These are phyloP conservation scores for Leccinum rimulosum DNA, from an alignment of 768 basidiomycete genomes.

Conservation along the genomic window DNA sequence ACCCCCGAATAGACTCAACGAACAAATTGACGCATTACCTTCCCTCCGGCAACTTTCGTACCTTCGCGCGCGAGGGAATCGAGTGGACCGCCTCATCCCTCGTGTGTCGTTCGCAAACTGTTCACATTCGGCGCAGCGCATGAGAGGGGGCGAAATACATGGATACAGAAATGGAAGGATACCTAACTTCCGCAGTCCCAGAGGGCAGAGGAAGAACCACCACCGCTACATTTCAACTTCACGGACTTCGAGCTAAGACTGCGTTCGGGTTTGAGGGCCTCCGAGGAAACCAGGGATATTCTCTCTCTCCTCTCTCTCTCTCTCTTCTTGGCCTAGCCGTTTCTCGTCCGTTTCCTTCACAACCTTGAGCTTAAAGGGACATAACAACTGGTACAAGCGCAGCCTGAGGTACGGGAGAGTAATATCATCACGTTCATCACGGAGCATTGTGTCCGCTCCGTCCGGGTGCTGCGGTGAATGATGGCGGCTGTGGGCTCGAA, in stretches of 20 bases:
- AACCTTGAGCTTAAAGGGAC: background rate
- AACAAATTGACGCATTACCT: background rate
- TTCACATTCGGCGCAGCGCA: background rate
- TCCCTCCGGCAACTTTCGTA: background rate
- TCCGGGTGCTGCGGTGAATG: background rate
- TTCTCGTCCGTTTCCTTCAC: background rate
- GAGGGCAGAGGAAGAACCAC: background rate
- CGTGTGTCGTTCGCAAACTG: background rate
- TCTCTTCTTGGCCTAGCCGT: background rate
- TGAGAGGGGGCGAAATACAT: background rate
- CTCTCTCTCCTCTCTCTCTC: background rate
- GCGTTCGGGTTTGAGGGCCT: background rate
- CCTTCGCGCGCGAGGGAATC: background rate
- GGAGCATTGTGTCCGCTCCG: background rate
- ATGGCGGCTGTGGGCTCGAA: background rate
- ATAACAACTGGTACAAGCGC: background rate
- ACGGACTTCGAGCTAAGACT: background rate
- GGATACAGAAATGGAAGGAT: background rate
- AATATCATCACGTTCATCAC: background rate
- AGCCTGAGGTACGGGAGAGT: background rate
- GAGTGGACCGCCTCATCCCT: background rate
- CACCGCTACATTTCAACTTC: background rate
- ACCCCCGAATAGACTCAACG: background rate
- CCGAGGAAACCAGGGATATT: background rate
- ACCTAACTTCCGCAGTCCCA: background rate